Conservation (phyloP, 805 yeast genomes). For the Geotrichum ghanense region DNA sequence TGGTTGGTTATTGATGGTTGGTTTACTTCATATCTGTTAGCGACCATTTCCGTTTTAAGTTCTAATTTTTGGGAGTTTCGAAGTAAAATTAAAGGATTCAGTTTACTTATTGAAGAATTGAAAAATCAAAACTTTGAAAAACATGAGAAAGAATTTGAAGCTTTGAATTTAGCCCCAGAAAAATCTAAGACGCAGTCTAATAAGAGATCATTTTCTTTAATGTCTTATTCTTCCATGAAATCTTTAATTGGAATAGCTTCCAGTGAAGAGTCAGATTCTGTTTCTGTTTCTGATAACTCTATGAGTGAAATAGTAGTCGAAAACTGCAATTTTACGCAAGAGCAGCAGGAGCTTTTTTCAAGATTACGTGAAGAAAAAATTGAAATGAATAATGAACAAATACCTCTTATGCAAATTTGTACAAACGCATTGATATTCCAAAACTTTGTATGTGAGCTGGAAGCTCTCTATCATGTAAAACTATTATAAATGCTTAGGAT, state of each 20-base stretch:
- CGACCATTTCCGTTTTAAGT: not conserved
- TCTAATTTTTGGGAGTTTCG: not conserved
- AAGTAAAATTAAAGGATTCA: constrained; percentile 2
- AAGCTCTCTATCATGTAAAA: not conserved
- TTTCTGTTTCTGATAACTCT: constrained; percentile 12
- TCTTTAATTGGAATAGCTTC: too few species aligned
- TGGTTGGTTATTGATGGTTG: constrained; percentile 7
- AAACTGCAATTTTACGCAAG: not conserved
- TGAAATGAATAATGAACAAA: too few species aligned
- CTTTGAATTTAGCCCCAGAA: constrained; percentile 19
- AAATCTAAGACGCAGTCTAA: too few species aligned
- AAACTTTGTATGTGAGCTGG: not conserved
- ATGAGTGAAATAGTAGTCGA: not conserved
- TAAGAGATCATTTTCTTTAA: too few species aligned
- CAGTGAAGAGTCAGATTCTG: too few species aligned
- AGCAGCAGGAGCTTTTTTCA: too few species aligned
- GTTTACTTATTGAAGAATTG: constrained; percentile 7
- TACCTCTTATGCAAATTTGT: not conserved
- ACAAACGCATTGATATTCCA: not conserved
- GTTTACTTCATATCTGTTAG: not conserved
- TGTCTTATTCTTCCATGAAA: too few species aligned
- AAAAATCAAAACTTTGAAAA: constrained; percentile 17
- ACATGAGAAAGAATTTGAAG: constrained; percentile 20
- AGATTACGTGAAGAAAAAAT: too few species aligned
- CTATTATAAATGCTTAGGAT: too few species aligned